Conservation (phyloP, 2,329 filamentous ascomycete genomes). For the Fusarium virguliforme region DNA sequence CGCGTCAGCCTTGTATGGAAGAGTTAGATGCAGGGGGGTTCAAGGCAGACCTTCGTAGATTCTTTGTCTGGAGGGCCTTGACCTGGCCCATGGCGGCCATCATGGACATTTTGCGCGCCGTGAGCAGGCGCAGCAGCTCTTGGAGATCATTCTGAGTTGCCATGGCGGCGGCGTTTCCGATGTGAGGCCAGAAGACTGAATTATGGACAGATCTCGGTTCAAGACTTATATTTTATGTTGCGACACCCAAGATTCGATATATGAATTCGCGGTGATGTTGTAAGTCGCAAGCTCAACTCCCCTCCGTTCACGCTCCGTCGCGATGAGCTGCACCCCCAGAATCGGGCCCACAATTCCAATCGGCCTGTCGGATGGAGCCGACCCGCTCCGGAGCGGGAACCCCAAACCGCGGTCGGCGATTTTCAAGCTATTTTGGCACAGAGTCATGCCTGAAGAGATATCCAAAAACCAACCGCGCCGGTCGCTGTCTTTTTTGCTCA, state of each 20-base stretch:
- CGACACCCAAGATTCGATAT: not conserved
- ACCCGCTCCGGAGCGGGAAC: slow-evolving; percentile 44
- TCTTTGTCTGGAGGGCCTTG: slow-evolving; percentile 70
- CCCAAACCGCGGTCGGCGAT: slow-evolving; percentile 33
- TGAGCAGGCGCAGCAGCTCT: slow-evolving; percentile 73
- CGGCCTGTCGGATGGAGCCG: slow-evolving; percentile 33
- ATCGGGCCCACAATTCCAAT: slow-evolving; percentile 33
- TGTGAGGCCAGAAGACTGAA: not conserved
- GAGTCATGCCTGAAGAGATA: slow-evolving; percentile 1
- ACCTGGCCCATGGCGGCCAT: slow-evolving; percentile 73
- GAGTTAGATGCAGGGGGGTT: rapidly evolving
- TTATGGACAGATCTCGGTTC: not conserved
- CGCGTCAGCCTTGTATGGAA: slow-evolving; percentile 14
- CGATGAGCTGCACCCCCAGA: slow-evolving; percentile 25
- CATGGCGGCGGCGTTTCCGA: slow-evolving; percentile 58
- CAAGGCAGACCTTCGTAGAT: slow-evolving; percentile 67
- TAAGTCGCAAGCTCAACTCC: slow-evolving; percentile 34
- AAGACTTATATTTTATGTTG: too few species aligned
- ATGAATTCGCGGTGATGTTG: slow-evolving; percentile 27
- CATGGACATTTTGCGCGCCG: slow-evolving; percentile 72
- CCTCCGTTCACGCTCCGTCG: slow-evolving; percentile 30
- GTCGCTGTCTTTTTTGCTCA: slow-evolving; percentile 7
- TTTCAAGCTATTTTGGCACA: slow-evolving; percentile 16
- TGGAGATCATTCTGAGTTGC: slow-evolving; percentile 73
- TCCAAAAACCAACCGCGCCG: not conserved